phyloP scores from a whole-genome alignment of 768 basidiomycete genomes.

The Lactarius hatsudake region DNA sequence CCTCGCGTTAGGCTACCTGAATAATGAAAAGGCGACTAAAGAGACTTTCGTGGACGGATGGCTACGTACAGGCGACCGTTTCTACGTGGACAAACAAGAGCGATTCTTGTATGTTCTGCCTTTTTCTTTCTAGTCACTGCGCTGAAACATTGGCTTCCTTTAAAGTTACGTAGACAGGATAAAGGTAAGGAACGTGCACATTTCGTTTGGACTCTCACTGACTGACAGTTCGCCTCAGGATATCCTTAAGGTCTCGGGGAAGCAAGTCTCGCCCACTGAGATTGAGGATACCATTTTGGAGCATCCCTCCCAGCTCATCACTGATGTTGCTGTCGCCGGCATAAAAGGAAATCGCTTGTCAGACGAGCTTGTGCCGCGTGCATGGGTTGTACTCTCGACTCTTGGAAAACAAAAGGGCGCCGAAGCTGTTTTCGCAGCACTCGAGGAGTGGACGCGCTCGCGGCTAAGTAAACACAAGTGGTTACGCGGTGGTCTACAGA shows the following conservation, averaged over 20 bases:
- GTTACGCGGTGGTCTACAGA: conserved; percentile 67
- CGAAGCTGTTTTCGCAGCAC: conserved; percentile 38
- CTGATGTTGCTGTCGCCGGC: conserved; percentile 69
- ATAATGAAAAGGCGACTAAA: conserved; percentile 61
- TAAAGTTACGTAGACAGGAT: conserved; percentile 68
- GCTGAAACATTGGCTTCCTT: neutral
- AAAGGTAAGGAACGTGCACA: conserved; percentile 47
- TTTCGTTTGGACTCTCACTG: neutral
- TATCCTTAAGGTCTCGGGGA: conserved; percentile 75
- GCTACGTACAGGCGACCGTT: conserved; percentile 72
- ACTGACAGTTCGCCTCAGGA: conserved; percentile 43
- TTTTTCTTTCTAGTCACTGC: neutral
- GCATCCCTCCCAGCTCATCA: conserved; percentile 52
- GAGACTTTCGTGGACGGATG: conserved; percentile 70
- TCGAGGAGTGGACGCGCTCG: conserved; percentile 61
- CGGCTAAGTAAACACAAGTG: conserved; percentile 74
- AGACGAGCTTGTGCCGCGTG: conserved; percentile 73
- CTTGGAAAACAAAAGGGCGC: conserved; percentile 51
- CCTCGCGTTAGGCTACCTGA: conserved; percentile 68
- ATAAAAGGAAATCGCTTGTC: conserved; percentile 66
- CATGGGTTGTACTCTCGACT: conserved; percentile 70
- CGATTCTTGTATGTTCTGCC: conserved; percentile 57
- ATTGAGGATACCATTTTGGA: conserved; percentile 64
- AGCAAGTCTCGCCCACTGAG: conserved; percentile 78
- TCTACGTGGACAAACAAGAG: conserved; percentile 56